Conservation (phyloP, 129 eudicot genomes). For the Flaveria robusta region DNA sequence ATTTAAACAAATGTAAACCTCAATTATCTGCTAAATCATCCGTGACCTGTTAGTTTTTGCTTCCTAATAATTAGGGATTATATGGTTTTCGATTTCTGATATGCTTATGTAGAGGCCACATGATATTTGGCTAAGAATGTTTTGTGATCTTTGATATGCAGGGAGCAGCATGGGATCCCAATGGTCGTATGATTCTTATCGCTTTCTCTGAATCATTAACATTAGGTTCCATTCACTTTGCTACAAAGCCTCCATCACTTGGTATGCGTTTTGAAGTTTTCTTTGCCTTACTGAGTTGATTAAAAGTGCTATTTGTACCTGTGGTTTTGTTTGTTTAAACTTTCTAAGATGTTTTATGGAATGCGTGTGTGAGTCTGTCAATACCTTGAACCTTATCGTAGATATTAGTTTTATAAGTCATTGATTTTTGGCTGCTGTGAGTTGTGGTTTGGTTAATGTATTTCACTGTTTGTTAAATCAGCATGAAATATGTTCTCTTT, state of each 20-base stretch:
- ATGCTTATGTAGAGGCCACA: constrained; percentile 15
- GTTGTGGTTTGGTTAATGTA: constrained; percentile 6
- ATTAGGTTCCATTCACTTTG: constrained; percentile 88
- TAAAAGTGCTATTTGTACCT: constrained; percentile 4
- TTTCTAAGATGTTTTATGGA: constrained; percentile 3
- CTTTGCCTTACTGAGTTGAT: background rate
- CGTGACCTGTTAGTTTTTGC: background rate
- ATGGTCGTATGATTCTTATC: constrained; percentile 86
- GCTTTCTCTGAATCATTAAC: constrained; percentile 86
- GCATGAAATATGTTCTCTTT: constrained; percentile 5
- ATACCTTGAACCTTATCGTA: background rate
- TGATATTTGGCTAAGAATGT: constrained; percentile 21
- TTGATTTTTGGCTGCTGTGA: background rate
- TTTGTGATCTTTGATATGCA: constrained; percentile 35
- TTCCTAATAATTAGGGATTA: constrained; percentile 11
- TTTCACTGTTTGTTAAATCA: background rate
- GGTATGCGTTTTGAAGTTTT: constrained; percentile 46
- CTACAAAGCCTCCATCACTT: constrained; percentile 95
- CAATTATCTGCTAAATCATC: no score
- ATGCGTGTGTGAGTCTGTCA: no score
- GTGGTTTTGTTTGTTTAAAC: constrained; percentile 18
- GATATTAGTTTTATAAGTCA: background rate
- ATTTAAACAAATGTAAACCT: no score
- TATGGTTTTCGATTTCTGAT: constrained; percentile 8
- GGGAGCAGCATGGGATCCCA: constrained; percentile 99